Evolutionary conservation across 192 early-diverging fungal genomes (phyloP).

Genomic region (Backusella morwellensis): DNA sequence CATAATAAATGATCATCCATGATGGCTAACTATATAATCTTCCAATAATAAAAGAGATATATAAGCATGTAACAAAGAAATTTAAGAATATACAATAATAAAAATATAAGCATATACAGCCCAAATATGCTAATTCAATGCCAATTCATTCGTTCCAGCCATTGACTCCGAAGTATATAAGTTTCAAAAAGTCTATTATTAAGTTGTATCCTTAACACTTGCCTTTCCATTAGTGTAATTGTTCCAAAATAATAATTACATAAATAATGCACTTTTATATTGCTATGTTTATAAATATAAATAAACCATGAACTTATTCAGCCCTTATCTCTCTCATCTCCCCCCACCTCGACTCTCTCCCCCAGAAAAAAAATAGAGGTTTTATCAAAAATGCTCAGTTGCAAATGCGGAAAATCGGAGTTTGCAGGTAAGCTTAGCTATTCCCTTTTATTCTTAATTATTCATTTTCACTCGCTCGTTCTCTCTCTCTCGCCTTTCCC

Average conservation of each 20-base stretch:
- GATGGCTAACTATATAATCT: neutral
- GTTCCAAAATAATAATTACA: conserved; percentile 1
- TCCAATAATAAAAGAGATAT: neutral
- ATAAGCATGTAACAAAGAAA: neutral
- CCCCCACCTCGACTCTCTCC: neutral
- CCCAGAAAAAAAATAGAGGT: neutral
- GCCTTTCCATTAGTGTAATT: neutral
- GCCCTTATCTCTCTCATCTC: neutral
- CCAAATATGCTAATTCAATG: conserved; percentile 3
- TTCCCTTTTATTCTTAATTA: neutral
- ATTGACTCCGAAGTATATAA: neutral
- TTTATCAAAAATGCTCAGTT: conserved; percentile 4
- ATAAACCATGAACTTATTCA: neutral
- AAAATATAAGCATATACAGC: neutral
- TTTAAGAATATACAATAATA: neutral
- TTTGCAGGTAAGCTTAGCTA: neutral
- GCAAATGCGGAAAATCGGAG: conserved; percentile 2
- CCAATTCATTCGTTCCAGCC: neutral
- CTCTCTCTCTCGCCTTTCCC: neutral
- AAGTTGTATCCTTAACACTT: neutral
- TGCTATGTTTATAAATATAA: neutral
- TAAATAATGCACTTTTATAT: neutral
- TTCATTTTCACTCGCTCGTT: neutral
- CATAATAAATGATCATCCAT: neutral
- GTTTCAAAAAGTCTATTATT: conserved; percentile 4